phyloP scores from a whole-genome alignment of 139 green algal genomes.

The Picochlorum sp. region DNA sequence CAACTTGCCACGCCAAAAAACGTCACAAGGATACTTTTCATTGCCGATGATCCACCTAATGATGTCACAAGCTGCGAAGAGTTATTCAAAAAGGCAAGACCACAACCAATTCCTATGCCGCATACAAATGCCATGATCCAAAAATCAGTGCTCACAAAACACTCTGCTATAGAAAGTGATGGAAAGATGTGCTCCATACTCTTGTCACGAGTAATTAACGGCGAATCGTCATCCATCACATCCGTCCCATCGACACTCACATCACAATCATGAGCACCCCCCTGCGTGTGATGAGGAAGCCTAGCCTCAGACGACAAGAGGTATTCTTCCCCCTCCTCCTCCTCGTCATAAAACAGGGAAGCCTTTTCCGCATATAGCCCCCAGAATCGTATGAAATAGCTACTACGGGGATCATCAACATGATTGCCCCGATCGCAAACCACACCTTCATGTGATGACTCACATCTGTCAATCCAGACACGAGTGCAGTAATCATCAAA shows the following conservation, averaged over 20 bases:
- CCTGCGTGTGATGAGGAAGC: background rate
- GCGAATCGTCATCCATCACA: background rate
- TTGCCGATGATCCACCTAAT: slow-evolving; percentile 27
- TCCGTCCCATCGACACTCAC: background rate
- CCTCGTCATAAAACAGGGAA: background rate
- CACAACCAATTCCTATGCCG: slow-evolving; percentile 39
- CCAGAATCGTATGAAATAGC: slow-evolving; percentile 29
- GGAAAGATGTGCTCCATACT: background rate
- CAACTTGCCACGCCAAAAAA: slow-evolving; percentile 73
- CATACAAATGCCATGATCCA: slow-evolving; percentile 57
- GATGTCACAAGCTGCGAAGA: slow-evolving; percentile 48
- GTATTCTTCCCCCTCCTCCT: background rate
- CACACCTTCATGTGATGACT: background rate
- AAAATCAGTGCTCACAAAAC: slow-evolving; percentile 35
- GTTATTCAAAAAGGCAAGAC: slow-evolving; percentile 76
- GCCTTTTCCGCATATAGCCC: slow-evolving; percentile 12
- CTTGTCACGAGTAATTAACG: slow-evolving; percentile 4
- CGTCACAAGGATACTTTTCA: slow-evolving; percentile 55
- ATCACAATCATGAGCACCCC: background rate
- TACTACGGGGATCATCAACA: slow-evolving; percentile 37
- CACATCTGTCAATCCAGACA: slow-evolving; percentile 4
- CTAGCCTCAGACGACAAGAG: background rate
- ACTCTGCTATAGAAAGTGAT: slow-evolving; percentile 12
- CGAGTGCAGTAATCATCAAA: slow-evolving; percentile 29
- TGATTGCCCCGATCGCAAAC: slow-evolving; percentile 17